Base-by-base conservation (phyloP, 2,329 filamentous ascomycete species). In the Phyllosticta ampelicida region DNA sequence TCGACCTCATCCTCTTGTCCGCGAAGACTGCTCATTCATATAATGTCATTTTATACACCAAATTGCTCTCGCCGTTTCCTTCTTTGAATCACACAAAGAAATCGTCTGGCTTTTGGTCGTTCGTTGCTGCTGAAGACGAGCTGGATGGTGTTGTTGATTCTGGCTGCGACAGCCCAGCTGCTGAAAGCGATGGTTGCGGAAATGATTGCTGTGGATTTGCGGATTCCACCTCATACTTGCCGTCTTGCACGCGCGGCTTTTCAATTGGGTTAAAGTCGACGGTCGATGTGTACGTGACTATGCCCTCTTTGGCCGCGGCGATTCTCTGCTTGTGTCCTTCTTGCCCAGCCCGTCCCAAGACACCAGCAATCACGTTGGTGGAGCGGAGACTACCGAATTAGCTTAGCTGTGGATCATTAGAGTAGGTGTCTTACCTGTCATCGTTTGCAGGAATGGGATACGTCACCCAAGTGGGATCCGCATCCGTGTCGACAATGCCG, bases 391-490 rank as follows among this genome's bases (percentile, higher is more conserved):
- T 95, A 61, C 72, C n/a, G 23, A 28, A 16, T 30, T 51, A 20
- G 57, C 29, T 9, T 23, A 28, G 19, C 26, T 10, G 30, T 49
- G 36, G 26, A 44, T 53, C 28, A 28, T 18, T 26, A 13, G 18
- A 53, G 28, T n/a, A n/a, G n/a, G 36, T n/a, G 16, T 20, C 54
- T 55, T 44, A 89, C 86, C 86, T 90, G 78, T 99, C 94, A 69
- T 99, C 94, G 71, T 99, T 99, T 54, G 90, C 90, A 1, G 94
- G 94, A 65, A 99, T 96, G 13, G 89, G 88, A 70, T 99, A 99
- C 3, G 94, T 97, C 54, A 97, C 90, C 83, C 89, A 92, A 0
- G 89, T 89, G 0, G 94, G 89, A 73, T 97, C 88, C 2, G 85
- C 86, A 72, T 99, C 88, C 0, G 94, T 97, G 73, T 99, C 94